Evolutionary conservation across 2,329 filamentous ascomycete genomes (phyloP).

Genomic region (Monosporascus ibericus): DNA sequence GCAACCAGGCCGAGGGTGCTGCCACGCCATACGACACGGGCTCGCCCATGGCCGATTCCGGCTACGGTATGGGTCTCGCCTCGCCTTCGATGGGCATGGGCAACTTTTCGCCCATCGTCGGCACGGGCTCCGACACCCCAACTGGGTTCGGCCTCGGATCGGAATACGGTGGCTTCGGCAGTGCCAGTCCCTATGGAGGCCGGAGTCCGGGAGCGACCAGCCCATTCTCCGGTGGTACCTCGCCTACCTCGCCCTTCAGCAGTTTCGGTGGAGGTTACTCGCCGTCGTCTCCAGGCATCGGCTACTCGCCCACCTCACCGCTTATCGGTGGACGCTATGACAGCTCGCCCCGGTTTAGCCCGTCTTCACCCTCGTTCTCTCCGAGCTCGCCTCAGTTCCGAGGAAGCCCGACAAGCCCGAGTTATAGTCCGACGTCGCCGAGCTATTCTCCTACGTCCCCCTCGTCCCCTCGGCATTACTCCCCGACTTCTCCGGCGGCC

Average conservation of each 20-base stretch:
- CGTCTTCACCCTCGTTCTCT: constrained; percentile 58
- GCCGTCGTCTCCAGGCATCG: constrained; percentile 67
- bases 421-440: constrained; percentile 61
- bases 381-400: constrained; percentile 44
- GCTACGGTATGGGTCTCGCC: constrained; percentile 53
- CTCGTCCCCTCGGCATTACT: constrained; percentile 50
- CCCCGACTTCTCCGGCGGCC: constrained; percentile 68
- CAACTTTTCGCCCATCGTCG: constrained; percentile 73
- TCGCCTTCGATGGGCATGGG: constrained; percentile 51
- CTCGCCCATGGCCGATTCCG: constrained; percentile 69
- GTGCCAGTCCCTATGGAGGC: constrained; percentile 60
- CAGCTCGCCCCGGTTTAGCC: constrained; percentile 57
- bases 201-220: constrained; percentile 67
- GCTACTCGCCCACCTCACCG: constrained; percentile 74
- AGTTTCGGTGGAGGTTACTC: constrained; percentile 58
- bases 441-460: constrained; percentile 60
- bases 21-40: constrained; percentile 92
- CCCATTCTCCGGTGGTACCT: constrained; percentile 65
- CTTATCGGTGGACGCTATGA: constrained; percentile 53
- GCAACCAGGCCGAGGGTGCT: constrained; percentile 69
- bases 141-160: constrained; percentile 63
- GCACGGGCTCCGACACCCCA: constrained; percentile 65
- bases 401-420: constrained; percentile 49
- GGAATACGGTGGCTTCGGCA: constrained; percentile 50
- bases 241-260: constrained; percentile 59